These are phyloP conservation scores for Solanum hybrid DNA, from an alignment of 305 asterid genomes.

Conservation along the genomic window DNA sequence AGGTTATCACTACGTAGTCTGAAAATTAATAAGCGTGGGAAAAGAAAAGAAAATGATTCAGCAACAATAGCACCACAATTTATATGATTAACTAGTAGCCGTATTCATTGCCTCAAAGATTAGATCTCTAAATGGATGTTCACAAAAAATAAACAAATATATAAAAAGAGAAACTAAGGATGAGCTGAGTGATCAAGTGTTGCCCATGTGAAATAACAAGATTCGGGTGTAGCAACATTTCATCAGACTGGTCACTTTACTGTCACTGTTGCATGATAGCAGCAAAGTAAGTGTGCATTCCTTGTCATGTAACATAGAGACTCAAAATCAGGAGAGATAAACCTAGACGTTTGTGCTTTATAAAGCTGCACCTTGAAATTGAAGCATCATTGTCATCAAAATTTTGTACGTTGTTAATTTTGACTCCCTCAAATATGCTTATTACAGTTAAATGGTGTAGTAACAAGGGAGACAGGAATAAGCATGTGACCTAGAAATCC, in stretches of 20 bases:
- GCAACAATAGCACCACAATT: not conserved
- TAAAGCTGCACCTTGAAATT: not conserved
- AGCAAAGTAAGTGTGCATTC: not conserved
- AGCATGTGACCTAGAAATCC: not conserved
- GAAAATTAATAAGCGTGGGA: not conserved
- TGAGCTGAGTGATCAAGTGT: not conserved
- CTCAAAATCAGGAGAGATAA: not conserved
- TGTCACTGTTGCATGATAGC: not conserved
- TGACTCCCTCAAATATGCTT: constrained; percentile 1
- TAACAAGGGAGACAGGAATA: not conserved
- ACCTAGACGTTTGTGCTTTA: not conserved
- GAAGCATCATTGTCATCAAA: not conserved
- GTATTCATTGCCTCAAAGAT: not conserved
- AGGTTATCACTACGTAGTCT: not conserved
- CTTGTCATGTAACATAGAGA: not conserved
- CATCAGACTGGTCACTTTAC: not conserved
- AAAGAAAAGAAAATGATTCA: not conserved
- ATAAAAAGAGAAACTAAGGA: not conserved
- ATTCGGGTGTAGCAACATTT: not conserved
- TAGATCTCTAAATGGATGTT: not conserved
- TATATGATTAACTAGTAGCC: not conserved
- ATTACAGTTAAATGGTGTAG: not conserved
- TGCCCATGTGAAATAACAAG: not conserved
- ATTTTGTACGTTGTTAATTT: not conserved
- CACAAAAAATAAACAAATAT: not conserved